phyloP scores from a whole-genome alignment of 257 asterid species.

The Solanum sparsipilum region DNA sequence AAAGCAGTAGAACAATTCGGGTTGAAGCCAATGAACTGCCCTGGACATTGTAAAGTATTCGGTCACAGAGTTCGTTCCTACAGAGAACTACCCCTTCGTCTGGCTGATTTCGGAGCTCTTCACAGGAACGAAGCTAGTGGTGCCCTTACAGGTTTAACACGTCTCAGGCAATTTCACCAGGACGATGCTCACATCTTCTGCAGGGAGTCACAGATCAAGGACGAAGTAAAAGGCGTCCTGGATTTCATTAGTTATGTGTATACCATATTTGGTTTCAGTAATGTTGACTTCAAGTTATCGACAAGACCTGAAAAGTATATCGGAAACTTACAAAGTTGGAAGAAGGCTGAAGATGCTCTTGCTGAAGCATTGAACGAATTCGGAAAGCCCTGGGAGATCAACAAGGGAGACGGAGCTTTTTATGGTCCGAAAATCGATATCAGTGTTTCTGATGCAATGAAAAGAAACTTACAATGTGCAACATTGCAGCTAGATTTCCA shows the following conservation, averaged over 20 bases:
- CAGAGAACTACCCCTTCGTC: slow-evolving; percentile 84
- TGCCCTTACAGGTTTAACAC: slow-evolving; percentile 89
- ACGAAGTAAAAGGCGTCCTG: slow-evolving; percentile 78
- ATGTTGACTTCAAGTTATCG: slow-evolving; percentile 73
- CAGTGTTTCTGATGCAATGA: slow-evolving; percentile 71
- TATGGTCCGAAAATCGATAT: slow-evolving; percentile 9
- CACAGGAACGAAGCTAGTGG: slow-evolving; percentile 97
- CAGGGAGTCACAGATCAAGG: slow-evolving; percentile 41
- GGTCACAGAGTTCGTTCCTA: slow-evolving; percentile 89
- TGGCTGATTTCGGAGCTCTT: slow-evolving; percentile 93
- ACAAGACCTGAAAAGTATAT: slow-evolving; percentile 92
- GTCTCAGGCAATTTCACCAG: slow-evolving; percentile 83
- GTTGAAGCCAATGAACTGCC: slow-evolving; percentile 97
- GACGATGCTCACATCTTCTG: slow-evolving; percentile 80
- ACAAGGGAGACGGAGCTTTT: slow-evolving; percentile 7
- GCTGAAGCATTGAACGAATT: slow-evolving; percentile 74
- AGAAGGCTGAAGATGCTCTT: slow-evolving; percentile 83
- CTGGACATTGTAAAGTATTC: slow-evolving; percentile 92
- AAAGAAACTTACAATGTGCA: slow-evolving; percentile 88
- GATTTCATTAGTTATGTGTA: slow-evolving; percentile 68
- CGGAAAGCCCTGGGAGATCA: slow-evolving; percentile 77
- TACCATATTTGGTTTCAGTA: slow-evolving; percentile 70
- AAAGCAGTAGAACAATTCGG: slow-evolving; percentile 63
- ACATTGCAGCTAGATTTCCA: slow-evolving; percentile 91
- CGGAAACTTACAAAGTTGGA: slow-evolving; percentile 73